These are phyloP conservation scores for Ophioceras dolichostomum DNA, from an alignment of 2,329 filamentous ascomycete genomes.

Conservation along the genomic window DNA sequence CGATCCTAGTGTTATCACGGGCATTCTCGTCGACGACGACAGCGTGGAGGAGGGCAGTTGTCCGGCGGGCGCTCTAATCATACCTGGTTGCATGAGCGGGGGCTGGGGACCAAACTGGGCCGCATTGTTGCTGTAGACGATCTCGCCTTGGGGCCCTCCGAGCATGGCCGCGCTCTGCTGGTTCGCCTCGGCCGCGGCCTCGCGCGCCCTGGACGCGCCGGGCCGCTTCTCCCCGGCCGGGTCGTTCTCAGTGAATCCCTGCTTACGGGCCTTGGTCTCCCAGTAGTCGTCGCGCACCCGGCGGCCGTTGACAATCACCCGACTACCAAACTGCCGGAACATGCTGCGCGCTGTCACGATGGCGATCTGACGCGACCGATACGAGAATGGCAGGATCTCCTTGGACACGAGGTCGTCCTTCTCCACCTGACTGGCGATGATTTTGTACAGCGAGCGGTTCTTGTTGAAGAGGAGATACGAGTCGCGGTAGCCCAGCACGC, in stretches of 20 bases:
- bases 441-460: conserved; percentile 92
- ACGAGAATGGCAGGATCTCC: conserved; percentile 93
- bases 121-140: conserved; percentile 72
- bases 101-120: conserved; percentile 55
- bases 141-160: conserved; percentile 65
- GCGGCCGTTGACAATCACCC: conserved; percentile 80
- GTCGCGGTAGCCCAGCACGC: conserved; percentile 86
- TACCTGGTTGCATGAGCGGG: conserved; percentile 58
- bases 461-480: conserved; percentile 99
- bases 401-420: conserved; percentile 94
- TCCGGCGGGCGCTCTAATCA: conserved; percentile 52
- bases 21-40: conserved; percentile 60
- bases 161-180: conserved; percentile 46
- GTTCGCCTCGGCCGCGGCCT: conserved; percentile 59
- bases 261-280: conserved; percentile 93
- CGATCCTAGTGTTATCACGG: conserved; percentile 73
- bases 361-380: conserved; percentile 94
- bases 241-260: conserved; percentile 96
- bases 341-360: conserved; percentile 96
- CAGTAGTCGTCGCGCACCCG: conserved; percentile 96
- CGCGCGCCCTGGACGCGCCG: conserved; percentile 77
- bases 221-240: conserved; percentile 92
- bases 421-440: conserved; percentile 89
- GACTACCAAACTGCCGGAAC: conserved; percentile 96
- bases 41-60: too few species aligned